Conservation (phyloP, 768 basidiomycete species). For the Panaeolus papilionaceus region DNA sequence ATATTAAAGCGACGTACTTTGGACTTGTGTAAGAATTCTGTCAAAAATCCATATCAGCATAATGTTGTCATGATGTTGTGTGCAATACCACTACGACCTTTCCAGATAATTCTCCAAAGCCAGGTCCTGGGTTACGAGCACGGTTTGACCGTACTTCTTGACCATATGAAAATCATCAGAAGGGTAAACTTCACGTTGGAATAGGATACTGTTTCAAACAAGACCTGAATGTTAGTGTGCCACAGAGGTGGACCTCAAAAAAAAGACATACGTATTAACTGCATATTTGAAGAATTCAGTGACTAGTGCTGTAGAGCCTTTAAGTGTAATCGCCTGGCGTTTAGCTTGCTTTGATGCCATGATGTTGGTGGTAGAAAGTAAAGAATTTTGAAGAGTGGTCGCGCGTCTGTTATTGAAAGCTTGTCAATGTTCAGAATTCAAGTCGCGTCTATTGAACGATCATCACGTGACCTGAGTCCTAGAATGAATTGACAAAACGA, state of each 20-base stretch:
- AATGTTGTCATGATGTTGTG: slow-evolving; percentile 14
- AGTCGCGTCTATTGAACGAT: slow-evolving; percentile 32
- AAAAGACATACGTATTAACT: slow-evolving; percentile 84
- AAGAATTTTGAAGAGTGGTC: slow-evolving; percentile 23
- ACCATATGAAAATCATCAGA: slow-evolving; percentile 99
- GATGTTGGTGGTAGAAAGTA: slow-evolving; percentile 20
- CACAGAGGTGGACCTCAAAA: slow-evolving; percentile 12
- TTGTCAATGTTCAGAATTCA: slow-evolving; percentile 12
- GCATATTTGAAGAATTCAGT: slow-evolving; percentile 99
- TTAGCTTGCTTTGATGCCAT: slow-evolving; percentile 56
- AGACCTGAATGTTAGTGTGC: slow-evolving; percentile 19
- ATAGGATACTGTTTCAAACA: slow-evolving; percentile 73
- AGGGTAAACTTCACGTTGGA: slow-evolving; percentile 96
- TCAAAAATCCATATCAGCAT: slow-evolving; percentile 16
- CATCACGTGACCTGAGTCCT: slow-evolving; percentile 35
- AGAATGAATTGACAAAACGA: not conserved
- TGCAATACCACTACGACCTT: slow-evolving; percentile 47
- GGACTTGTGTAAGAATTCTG: slow-evolving; percentile 91
- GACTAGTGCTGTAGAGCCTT: slow-evolving; percentile 91
- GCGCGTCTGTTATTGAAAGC: slow-evolving; percentile 13
- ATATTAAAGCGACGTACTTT: slow-evolving; percentile 55
- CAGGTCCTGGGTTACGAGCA: slow-evolving; percentile 93
- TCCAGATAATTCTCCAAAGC: slow-evolving; percentile 94
- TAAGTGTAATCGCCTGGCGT: slow-evolving; percentile 89
- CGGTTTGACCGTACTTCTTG: slow-evolving; percentile 97